Base-by-base conservation (phyloP, 768 basidiomycete species). In the Kwoniella sp. region DNA sequence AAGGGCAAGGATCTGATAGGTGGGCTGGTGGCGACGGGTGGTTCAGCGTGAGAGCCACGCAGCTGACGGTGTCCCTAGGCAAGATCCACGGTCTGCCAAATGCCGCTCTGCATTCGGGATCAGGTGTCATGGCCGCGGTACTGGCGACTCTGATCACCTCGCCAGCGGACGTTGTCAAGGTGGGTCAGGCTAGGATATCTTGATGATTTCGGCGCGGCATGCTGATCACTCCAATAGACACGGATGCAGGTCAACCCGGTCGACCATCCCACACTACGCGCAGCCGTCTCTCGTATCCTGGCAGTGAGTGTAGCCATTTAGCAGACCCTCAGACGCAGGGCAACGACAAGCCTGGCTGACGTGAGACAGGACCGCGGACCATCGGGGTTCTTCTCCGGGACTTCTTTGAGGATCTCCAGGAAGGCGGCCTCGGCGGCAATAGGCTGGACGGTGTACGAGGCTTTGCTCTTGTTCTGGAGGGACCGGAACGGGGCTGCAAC, bases 81-180 rank as follows among this genome's bases (percentile, higher is more conserved):
- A 48, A 26, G 25, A 44, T 55, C 27, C 31, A 28, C 19, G 65
- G 62, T 12, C 44, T 73, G 14, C 73, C 75, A 5, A 62, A 61
- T 43, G 64, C 73, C 12, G 64, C 59, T 11, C 59, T 74, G 23
- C 74, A 75, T 59, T 70, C 69, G 42, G 46, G 57, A 6, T 73
- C 71, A 3, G 73, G 85, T 8, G 88, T 88, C 0, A 78, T 83
- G 0, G 90, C 91, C 8, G 88, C 90, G 2, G 84, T 83, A 1
- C 78, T 91, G 46, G 89, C 89, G 0, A 93, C 90, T 0, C 74
- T 90, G 47, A 79, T 79, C 1, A 96, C 92, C 1, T 89, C 91
- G 62, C 92, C 92, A 2, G 93, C 93, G 60, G 91, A 96, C 69
- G 89, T 91, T 36, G 80, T 95, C 59, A 96, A 96, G 80, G 89